A percentile compares a stretch with the other conserved stretches of the same genome.
Conservation (phyloP, 2,329 filamentous ascomycete species). For the Cladosporium sp. region DNA sequence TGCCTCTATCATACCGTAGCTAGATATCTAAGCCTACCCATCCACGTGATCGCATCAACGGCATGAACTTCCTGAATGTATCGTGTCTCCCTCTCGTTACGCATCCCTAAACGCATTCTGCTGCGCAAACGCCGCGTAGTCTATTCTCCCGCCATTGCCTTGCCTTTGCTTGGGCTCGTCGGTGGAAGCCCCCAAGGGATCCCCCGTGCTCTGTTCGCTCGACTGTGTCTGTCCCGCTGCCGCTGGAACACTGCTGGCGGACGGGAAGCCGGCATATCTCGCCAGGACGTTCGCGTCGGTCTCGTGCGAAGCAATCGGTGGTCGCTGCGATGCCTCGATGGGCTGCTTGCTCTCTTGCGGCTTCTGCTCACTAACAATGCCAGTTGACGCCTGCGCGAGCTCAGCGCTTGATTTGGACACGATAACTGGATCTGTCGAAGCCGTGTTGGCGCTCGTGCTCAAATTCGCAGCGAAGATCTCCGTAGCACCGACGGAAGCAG, state of each 20-base stretch:
- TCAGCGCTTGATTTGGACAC: not conserved
- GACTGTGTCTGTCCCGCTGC: not conserved
- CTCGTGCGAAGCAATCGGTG: slow-evolving; percentile 10
- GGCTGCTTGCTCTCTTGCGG: too few relatives aligned
- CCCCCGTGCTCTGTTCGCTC: slow-evolving; percentile 39
- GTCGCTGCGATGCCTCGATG: not conserved
- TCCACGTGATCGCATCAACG: too few relatives aligned
- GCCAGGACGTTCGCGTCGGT: slow-evolving; percentile 13
- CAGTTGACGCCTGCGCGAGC: not conserved
- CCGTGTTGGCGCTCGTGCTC: not conserved
- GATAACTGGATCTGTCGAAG: not conserved
- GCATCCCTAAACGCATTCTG: slow-evolving; percentile 18
- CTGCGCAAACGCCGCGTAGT: slow-evolving; percentile 19
- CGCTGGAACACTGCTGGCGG: not conserved
- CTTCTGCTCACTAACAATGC: too few relatives aligned
- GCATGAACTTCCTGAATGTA: too few relatives aligned
- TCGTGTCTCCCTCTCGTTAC: not conserved
- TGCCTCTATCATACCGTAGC: too few relatives aligned
- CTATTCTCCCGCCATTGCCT: slow-evolving; percentile 4
- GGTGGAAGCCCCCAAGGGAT: slow-evolving; percentile 24
- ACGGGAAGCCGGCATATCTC: slow-evolving; percentile 8
- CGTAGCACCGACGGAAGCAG: slow-evolving; percentile 1
- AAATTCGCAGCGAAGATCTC: not conserved
- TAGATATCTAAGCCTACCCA: too few relatives aligned
- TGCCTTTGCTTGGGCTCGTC: slow-evolving; percentile 5